Percentiles rank a stretch among this genome's conserved stretches.
phyloP scores from a whole-genome alignment of 805 yeast species.

The Candida namnaoensis region DNA sequence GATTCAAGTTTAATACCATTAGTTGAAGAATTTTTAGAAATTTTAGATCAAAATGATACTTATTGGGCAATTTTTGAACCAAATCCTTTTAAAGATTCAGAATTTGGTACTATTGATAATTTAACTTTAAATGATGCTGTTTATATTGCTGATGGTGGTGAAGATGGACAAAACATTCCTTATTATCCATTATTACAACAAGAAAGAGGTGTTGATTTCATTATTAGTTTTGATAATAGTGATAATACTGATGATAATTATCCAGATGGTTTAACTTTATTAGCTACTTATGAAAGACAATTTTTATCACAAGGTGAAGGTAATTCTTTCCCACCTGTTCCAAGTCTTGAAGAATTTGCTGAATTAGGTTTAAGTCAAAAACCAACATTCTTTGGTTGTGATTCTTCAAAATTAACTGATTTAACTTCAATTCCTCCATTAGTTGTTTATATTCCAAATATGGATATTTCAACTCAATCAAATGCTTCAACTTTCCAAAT shows the following conservation, averaged over 20 bases:
- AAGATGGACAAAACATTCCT: slow-evolving; percentile 57
- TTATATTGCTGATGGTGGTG: slow-evolving; percentile 66
- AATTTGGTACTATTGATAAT: slow-evolving; percentile 25
- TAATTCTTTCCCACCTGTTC: slow-evolving; percentile 73
- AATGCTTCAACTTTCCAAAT: slow-evolving; percentile 70
- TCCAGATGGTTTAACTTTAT: slow-evolving; percentile 64
- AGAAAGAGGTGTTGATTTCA: slow-evolving; percentile 49
- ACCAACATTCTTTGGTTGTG: slow-evolving; percentile 83
- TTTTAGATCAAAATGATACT: slow-evolving; percentile 39
- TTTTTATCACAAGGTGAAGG: slow-evolving; percentile 42
- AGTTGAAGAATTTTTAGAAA: slow-evolving; percentile 34
- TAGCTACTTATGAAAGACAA: slow-evolving; percentile 50
- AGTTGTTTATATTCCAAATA: slow-evolving; percentile 69
- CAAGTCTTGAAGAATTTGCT: slow-evolving; percentile 41
- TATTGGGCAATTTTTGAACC: slow-evolving; percentile 69
- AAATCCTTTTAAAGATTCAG: slow-evolving; percentile 54
- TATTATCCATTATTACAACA: slow-evolving; percentile 52
- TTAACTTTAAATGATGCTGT: slow-evolving; percentile 34
- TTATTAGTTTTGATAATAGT: slow-evolving; percentile 59
- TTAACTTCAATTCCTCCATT: slow-evolving; percentile 58
- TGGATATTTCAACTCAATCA: slow-evolving; percentile 53
- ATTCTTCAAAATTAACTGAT: slow-evolving; percentile 50
- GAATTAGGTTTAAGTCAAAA: slow-evolving; percentile 50
- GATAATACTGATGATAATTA: slow-evolving; percentile 52
- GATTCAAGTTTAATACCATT: slow-evolving; percentile 9